A percentile compares a stretch with the other conserved stretches of the same genome.
Evolutionary conservation across 495 filamentous ascomycete genomes (phyloP).

Genomic region (Penicillium waksmanii): DNA sequence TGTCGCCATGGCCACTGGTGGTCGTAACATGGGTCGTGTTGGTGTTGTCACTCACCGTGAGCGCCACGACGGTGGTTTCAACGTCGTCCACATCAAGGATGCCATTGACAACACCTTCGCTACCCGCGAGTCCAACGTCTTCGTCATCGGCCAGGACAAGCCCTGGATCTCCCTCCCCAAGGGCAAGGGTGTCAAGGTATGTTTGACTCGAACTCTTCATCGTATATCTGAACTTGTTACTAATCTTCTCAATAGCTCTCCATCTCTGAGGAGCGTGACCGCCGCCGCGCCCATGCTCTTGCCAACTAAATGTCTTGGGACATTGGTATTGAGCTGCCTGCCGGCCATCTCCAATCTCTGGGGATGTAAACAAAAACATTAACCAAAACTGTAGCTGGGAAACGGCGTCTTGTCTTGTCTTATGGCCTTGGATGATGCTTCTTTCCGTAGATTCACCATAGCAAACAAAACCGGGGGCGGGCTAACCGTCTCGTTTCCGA

Average conservation of each 20-base stretch:
- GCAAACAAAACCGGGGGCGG: conserved; percentile 37
- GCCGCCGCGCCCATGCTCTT: conserved; percentile 78
- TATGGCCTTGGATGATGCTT: conserved; percentile 44
- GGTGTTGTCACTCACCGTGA: conserved; percentile 99
- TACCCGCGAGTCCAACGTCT: conserved; percentile 97
- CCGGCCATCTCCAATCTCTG: conserved; percentile 18
- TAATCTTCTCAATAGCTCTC: conserved; percentile 61
- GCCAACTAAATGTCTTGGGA: conserved; percentile 58
- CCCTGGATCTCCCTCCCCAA: conserved; percentile 98
- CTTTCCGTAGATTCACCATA: conserved; percentile 42
- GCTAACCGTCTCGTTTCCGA: conserved; percentile 34
- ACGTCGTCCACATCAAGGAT: conserved; percentile 99
- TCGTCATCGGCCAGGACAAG: conserved; percentile 96
- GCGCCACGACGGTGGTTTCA: conserved; percentile 99
- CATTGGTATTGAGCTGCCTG: conserved; percentile 32
- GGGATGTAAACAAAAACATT: conserved; percentile 32
- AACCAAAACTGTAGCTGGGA: conserved; percentile 41
- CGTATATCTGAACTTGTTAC: conserved; percentile 1
- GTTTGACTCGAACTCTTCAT: conserved; percentile 19
- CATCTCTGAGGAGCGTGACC: conserved; percentile 98
- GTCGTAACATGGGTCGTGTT: conserved; percentile 99
- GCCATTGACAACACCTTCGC: conserved; percentile 99
- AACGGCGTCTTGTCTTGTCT: conserved; percentile 49
- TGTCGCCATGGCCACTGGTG: conserved; percentile 96
- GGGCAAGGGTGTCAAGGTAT: conserved; percentile 98